phyloP scores from a whole-genome alignment of 352 stramenopile genomes.

The Phytopythium chamaehyphon region DNA sequence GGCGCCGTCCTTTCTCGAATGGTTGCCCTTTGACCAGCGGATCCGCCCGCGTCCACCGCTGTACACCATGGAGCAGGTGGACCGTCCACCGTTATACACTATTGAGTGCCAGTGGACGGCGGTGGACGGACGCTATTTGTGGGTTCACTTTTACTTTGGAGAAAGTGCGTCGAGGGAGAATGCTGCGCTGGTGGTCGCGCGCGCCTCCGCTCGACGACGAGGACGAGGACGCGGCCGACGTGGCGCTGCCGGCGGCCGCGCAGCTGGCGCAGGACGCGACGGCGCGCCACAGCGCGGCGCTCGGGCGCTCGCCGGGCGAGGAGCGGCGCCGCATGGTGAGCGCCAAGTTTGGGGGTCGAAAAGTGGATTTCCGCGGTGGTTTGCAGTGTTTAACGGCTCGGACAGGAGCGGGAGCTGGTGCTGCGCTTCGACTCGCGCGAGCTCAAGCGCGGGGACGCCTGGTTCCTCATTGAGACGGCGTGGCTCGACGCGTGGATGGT shows the following conservation, averaged over 20 bases:
- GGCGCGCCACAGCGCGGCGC: conserved; percentile 7
- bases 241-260: conserved; percentile 18
- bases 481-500: conserved; percentile 82
- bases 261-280: conserved; percentile 1
- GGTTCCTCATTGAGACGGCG: conserved; percentile 71
- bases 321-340: conserved; percentile 20
- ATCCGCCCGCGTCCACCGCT: background rate
- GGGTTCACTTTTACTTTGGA: too few relatives aligned
- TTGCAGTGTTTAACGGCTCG: too few relatives aligned
- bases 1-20: background rate
- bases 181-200: conserved; percentile 3
- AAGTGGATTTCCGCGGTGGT: too few relatives aligned
- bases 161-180: background rate
- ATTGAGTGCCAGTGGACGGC: background rate
- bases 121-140: background rate
- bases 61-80: background rate
- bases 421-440: conserved; percentile 62
- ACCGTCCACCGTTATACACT: background rate
- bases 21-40: background rate
- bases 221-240: conserved; percentile 9
- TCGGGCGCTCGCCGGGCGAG: conserved; percentile 19
- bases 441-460: conserved; percentile 64
- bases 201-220: background rate
- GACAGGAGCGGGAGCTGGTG: conserved; percentile 62
- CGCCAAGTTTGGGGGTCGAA: too few relatives aligned